Percentiles rank a stretch among this genome's conserved stretches.
phyloP scores from a whole-genome alignment of 441 rosid species.

The Aleurites moluccanus region DNA sequence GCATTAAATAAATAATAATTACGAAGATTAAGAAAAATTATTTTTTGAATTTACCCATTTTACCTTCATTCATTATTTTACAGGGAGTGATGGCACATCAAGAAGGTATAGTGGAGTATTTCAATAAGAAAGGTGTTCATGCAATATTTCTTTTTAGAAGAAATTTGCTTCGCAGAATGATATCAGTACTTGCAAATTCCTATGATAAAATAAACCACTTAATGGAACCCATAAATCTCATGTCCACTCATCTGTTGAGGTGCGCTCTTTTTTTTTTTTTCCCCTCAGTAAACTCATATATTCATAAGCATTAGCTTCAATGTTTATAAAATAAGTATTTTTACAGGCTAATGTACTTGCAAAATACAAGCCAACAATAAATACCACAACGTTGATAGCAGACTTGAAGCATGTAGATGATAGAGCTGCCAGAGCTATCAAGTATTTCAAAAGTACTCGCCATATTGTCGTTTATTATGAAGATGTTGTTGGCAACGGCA shows the following conservation, averaged over 20 bases:
- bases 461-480: conserved; percentile 54
- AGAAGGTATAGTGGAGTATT: conserved; percentile 46
- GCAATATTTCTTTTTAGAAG: conserved; percentile 53
- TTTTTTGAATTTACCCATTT: too few species aligned
- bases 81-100: conserved; percentile 58
- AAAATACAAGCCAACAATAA: conserved; percentile 46
- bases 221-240: conserved; percentile 71
- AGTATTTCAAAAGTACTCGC: conserved; percentile 47
- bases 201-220: conserved; percentile 47
- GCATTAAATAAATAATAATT: too few species aligned
- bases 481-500: conserved; percentile 43
- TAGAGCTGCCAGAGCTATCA: conserved; percentile 32
- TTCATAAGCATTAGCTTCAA: not conserved
- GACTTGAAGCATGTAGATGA: conserved; percentile 45
- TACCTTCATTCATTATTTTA: not conserved
- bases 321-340: not conserved
- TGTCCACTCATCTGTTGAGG: conserved; percentile 53
- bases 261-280: conserved; percentile 5
- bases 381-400: conserved; percentile 37
- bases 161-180: conserved; percentile 53
- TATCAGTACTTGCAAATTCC: conserved; percentile 52
- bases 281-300: not conserved
- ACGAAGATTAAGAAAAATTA: too few species aligned
- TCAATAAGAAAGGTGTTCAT: conserved; percentile 49
- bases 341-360: conserved; percentile 51